Evolutionary conservation across 2,329 filamentous ascomycete species (phyloP).

Genomic region (Trichoderma sp.): DNA sequence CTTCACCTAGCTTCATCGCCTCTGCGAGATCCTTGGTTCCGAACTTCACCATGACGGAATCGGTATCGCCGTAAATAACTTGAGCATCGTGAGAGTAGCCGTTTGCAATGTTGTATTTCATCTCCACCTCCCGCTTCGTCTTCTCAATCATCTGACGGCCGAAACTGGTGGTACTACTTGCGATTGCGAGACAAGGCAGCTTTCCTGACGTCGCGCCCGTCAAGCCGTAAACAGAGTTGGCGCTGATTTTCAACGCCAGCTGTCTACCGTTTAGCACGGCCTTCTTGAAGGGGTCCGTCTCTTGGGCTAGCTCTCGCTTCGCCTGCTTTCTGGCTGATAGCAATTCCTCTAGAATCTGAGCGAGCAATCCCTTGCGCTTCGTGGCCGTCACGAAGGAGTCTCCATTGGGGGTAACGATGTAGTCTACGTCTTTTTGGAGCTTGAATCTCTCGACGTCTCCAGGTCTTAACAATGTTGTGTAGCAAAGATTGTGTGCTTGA

Average conservation of each 20-base stretch:
- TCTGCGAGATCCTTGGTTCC: constrained; percentile 82
- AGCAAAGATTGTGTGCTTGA: constrained; percentile 96
- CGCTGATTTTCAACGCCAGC: constrained; percentile 90
- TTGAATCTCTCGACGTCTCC: constrained; percentile 70
- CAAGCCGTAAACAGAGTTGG: constrained; percentile 96
- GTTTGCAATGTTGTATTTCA: constrained; percentile 84
- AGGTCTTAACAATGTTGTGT: constrained; percentile 80
- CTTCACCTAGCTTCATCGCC: constrained; percentile 92
- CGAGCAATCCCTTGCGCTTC: constrained; percentile 84
- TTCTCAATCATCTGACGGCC: constrained; percentile 99
- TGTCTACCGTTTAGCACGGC: constrained; percentile 97
- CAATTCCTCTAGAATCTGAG: constrained; percentile 94
- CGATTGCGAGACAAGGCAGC: constrained; percentile 89
- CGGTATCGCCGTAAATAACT: constrained; percentile 97
- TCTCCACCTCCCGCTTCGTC: constrained; percentile 93
- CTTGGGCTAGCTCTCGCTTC: constrained; percentile 81
- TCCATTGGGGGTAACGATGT: constrained; percentile 91
- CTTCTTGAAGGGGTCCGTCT: constrained; percentile 96
- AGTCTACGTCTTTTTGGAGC: constrained; percentile 86
- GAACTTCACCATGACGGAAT: constrained; percentile 99
- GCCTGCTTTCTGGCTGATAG: constrained; percentile 89
- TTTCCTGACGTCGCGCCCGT: constrained; percentile 96
- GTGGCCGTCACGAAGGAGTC: constrained; percentile 89
- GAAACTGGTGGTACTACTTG: constrained; percentile 94
- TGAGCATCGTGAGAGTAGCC: constrained; percentile 92